Evolutionary conservation across 768 basidiomycete species (phyloP), one percentile per base, ranked within the genome.

Genomic region (Pluteus cervinus): DNA sequence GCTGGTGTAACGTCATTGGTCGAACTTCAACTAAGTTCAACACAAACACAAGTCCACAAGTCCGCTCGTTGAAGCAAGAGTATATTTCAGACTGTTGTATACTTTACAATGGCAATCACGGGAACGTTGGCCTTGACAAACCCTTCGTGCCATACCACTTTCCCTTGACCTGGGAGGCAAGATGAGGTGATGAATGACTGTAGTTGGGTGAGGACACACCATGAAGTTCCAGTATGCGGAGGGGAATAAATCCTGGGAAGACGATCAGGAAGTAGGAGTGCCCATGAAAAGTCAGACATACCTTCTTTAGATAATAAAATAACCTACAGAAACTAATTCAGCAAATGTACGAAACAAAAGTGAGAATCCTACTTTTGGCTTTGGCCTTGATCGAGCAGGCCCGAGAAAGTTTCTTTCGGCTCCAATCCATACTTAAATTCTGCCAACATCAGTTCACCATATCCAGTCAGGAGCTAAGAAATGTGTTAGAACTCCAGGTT

Each of bases 371-470:
- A 86, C 88, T 81, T 71, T 50, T 81, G 73, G 24, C 81, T 82
- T 42, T 73, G 77, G n/a, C 66, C 57, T 61, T 96, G 92, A 54
- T 94, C 79, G 22, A 90, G 61, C 48, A 73, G 62, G 3, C 58
- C 52, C 11, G 72, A 61, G 52, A 99, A 98, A 0, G 86, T 75
- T 62, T 98, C 94, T 48, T 90, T 81, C 1, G 91, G 87, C 52
- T 81, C 75, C 1, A 82, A 62, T 11, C 88, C 92, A 58, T 97
- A 99, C 57, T 86, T 88, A 72, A 97, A 97, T 59, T 97, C 93
- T 18, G 87, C 83, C 37, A 97, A 70, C 77, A 97, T 74, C 28
- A 87, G 58, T 59, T 86, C 70, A 12, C 84, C 85, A 48, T 89
- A 87, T 20, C 84, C 85, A 29, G 85, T 87, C 45, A 89, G 66